Evolutionary conservation across 768 basidiomycete species (phyloP), one percentile per base, ranked within the genome.

Genomic region (Heimioporus sp.): DNA sequence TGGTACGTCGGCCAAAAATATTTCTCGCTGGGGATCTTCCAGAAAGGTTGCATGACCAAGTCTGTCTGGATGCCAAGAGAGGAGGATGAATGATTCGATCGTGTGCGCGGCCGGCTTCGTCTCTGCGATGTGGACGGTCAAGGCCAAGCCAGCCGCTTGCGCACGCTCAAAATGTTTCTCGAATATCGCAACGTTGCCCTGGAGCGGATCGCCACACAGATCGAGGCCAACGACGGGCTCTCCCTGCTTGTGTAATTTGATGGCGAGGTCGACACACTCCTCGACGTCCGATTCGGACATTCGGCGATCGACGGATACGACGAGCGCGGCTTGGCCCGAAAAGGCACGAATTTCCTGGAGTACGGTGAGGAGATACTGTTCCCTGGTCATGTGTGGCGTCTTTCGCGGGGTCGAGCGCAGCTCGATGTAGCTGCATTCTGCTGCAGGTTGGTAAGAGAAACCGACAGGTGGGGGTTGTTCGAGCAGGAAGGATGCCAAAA

Each of bases 71-170:
- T 69, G 65, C 65, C 77, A 84, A 2, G 80, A 79, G 0, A 92
- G 76, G 12, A 92, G 70, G 35, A 71, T 64, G 10, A 79, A 66
- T 1, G 85, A 86, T 53, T 93, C 91, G 46, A 74, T 71, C 4
- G 74, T 8, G 81, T 68, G 62, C 81, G 82, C 24, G 68, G 60
- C 9, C 51, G 49, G 0, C 78, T 82, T 84, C 83, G 86, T 88
- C 78, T 94, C 91, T 2, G 91, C 89, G 46, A 92, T 85, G 66
- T 93, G 91, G 35, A 92, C 65, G 0, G 91, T 93, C n/a, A 91
- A 59, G 2, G 83, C 78, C 9, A 93, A 65, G 1, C 87, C 88
- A 1, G 78, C 82, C 35, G 64, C 72, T 50, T 78, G 82, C 1
- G 80, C 88, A 42, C 72, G 68, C 11, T 65, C 66, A 59, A 92